Percentiles rank a stretch among this genome's conserved stretches.
phyloP scores from a whole-genome alignment of 257 asterid genomes.

The Avicennia marina region DNA sequence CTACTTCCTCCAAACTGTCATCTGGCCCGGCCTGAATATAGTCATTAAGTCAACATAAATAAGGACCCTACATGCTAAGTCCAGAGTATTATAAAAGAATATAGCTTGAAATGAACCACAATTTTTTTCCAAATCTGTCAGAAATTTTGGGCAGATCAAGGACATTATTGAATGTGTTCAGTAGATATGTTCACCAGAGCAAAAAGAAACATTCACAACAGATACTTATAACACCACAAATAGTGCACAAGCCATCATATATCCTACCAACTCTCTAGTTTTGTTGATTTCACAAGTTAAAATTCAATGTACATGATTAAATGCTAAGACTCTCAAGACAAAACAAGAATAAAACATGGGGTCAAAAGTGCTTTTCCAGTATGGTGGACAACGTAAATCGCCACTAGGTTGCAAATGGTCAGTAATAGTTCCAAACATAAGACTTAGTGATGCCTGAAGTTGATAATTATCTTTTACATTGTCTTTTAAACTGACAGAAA shows the following conservation, averaged over 20 bases:
- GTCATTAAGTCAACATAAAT: constrained; percentile 19
- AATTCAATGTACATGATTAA: too few relatives aligned
- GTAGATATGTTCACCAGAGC: not conserved
- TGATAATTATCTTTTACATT: too few relatives aligned
- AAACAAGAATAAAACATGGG: constrained; percentile 6
- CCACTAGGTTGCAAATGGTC: not conserved
- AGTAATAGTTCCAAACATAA: constrained; percentile 1
- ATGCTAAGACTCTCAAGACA: constrained; percentile 1
- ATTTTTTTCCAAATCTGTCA: not conserved
- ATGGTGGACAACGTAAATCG: constrained; percentile 9
- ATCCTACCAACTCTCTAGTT: too few relatives aligned
- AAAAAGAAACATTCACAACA: too few relatives aligned
- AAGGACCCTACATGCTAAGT: constrained; percentile 8
- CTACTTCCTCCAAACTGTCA: constrained; percentile 49
- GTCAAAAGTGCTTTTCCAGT: not conserved
- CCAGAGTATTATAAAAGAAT: constrained; percentile 4
- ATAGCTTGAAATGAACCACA: not conserved
- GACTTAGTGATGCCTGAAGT: not conserved
- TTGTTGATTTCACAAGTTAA: too few relatives aligned
- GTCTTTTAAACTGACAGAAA: too few relatives aligned
- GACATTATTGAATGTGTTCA: not conserved
- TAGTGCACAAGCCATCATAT: too few relatives aligned
- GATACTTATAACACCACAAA: too few relatives aligned
- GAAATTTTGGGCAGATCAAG: constrained; percentile 7
- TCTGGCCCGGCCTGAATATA: constrained; percentile 79